phyloP scores from a whole-genome alignment of 2,329 filamentous ascomycete species.

The Calonectria pseudoturangicola region DNA sequence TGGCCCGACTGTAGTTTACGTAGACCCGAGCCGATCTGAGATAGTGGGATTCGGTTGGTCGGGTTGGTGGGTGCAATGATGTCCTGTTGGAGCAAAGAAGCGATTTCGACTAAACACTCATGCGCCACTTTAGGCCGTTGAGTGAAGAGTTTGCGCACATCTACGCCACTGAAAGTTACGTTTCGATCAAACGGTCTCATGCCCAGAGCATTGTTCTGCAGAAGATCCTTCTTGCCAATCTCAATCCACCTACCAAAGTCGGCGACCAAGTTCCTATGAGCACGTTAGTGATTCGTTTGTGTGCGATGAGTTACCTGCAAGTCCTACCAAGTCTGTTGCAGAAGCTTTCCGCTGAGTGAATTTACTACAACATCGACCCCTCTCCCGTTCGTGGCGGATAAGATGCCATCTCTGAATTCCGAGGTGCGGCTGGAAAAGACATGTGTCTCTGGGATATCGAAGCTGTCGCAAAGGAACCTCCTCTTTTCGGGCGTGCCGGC shows the following conservation, averaged over 20 bases:
- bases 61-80: slow-evolving; percentile 14
- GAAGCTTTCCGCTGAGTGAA: slow-evolving; percentile 11
- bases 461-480: slow-evolving; percentile 8
- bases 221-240: slow-evolving; percentile 17
- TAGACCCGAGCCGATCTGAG: slow-evolving; percentile 9
- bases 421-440: slow-evolving; percentile 19
- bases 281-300: slow-evolving; percentile 6
- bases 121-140: slow-evolving; percentile 2
- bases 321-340: slow-evolving; percentile 14
- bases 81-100: slow-evolving; percentile 5
- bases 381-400: slow-evolving; percentile 11
- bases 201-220: slow-evolving; percentile 5
- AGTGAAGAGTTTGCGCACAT: slow-evolving; percentile 18
- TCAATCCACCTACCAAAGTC: slow-evolving; percentile 19
- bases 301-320: neutral
- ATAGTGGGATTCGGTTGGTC: slow-evolving; percentile 11
- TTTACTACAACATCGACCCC: slow-evolving; percentile 23
- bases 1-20: slow-evolving; percentile 18
- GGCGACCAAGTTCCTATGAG: slow-evolving; percentile 15
- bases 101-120: slow-evolving; percentile 11
- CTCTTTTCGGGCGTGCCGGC: slow-evolving; percentile 15
- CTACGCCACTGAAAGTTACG: slow-evolving; percentile 15
- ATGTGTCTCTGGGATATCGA: neutral
- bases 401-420: slow-evolving; percentile 16
- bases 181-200: slow-evolving; percentile 28